Percentiles rank a stretch among this genome's conserved stretches.
These are phyloP conservation scores for Lunularia cruciata DNA, from an alignment of 225 moss, liverwort and hornwort genomes.

Conservation along the genomic window DNA sequence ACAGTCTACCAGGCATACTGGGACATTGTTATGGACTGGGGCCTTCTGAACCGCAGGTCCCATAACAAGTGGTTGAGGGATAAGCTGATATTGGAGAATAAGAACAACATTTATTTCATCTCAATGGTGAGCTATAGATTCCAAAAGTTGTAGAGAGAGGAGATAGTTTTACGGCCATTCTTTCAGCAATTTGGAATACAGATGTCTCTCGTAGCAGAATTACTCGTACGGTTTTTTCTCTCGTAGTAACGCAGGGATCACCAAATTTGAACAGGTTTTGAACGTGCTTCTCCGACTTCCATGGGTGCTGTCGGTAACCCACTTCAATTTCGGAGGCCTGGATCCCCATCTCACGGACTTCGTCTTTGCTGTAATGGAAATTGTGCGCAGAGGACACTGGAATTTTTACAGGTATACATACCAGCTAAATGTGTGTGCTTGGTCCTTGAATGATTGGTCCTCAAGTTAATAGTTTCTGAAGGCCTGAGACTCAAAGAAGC, in stretches of 20 bases:
- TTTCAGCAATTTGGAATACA: background rate
- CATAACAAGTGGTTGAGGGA: conserved; percentile 78
- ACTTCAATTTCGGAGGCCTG: conserved; percentile 35
- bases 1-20: conserved; percentile 74
- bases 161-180: too few relatives aligned
- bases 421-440: too few relatives aligned
- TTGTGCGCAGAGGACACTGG: conserved; percentile 82
- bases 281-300: conserved; percentile 47
- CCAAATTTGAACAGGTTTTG: conserved; percentile 29
- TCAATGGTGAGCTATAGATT: conserved; percentile 57
- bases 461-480: too few relatives aligned
- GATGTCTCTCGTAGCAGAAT: background rate
- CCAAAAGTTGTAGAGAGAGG: too few relatives aligned
- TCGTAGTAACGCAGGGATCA: too few relatives aligned
- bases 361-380: conserved; percentile 59
- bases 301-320: conserved; percentile 48
- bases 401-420: conserved; percentile 89
- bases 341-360: conserved; percentile 36
- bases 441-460: too few relatives aligned
- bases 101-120: conserved; percentile 66
- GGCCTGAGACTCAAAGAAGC: too few relatives aligned
- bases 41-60: conserved; percentile 59
- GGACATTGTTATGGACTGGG: conserved; percentile 87
- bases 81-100: conserved; percentile 58
- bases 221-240: too few relatives aligned